A percentile compares a stretch with the other conserved stretches of the same genome.
Evolutionary conservation across 306 rosid genomes (phyloP).

Genomic region (Cucurbita pepo): DNA sequence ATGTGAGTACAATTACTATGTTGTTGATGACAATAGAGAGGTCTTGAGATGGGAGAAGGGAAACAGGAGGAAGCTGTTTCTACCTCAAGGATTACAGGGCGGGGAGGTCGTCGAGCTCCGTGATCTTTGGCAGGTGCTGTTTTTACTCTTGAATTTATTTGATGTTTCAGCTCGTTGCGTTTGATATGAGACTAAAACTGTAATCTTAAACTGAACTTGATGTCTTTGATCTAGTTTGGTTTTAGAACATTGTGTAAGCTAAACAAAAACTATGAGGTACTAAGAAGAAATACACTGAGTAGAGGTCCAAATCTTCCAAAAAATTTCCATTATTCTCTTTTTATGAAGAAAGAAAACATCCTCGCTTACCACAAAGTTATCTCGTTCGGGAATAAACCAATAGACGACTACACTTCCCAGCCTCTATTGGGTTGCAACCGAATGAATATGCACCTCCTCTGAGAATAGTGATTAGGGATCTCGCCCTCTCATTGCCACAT

Average conservation of each 20-base stretch:
- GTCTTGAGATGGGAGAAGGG: constrained; percentile 70
- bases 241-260: neutral
- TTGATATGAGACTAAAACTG: neutral
- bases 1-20: constrained; percentile 65
- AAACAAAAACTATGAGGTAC: neutral
- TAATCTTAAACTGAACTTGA: neutral
- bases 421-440: neutral
- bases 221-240: neutral
- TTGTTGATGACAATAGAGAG: constrained; percentile 58
- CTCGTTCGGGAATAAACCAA: neutral
- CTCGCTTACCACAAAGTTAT: neutral
- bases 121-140: constrained; percentile 89
- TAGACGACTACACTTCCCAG: neutral
- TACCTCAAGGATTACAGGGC: constrained; percentile 46
- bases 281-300: neutral
- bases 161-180: neutral
- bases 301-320: neutral
- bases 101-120: constrained; percentile 58
- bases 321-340: neutral
- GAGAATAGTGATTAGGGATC: neutral
- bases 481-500: neutral
- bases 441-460: neutral
- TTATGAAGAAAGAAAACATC: neutral
- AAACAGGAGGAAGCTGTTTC: constrained; percentile 37
- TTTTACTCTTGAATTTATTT: neutral